phyloP scores from a whole-genome alignment of 2,329 filamentous ascomycete species.

The Botrytis cinerea region DNA sequence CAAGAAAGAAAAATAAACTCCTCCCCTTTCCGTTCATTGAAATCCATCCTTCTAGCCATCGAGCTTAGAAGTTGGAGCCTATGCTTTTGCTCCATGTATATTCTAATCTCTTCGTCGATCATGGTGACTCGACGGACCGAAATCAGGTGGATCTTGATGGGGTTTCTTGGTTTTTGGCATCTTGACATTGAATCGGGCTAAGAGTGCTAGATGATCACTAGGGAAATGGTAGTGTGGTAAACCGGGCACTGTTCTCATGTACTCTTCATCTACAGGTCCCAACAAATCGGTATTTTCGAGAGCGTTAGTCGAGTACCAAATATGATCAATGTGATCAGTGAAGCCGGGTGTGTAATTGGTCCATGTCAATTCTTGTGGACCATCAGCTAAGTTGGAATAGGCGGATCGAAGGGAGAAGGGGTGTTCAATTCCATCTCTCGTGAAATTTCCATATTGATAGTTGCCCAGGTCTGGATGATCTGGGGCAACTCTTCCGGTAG shows the following conservation, averaged over 20 bases:
- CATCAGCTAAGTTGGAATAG: constrained; percentile 79
- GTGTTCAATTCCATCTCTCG: constrained; percentile 86
- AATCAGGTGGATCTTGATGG: constrained; percentile 38
- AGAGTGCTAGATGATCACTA: constrained; percentile 69
- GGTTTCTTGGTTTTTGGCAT: constrained; percentile 52
- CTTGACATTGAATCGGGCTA: constrained; percentile 71
- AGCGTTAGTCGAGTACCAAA: constrained; percentile 89
- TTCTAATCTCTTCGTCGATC: constrained; percentile 31
- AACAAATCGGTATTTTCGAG: constrained; percentile 67
- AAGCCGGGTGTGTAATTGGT: constrained; percentile 98
- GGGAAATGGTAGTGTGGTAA: constrained; percentile 78
- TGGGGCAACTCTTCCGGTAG: constrained; percentile 74
- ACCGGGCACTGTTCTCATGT: constrained; percentile 69
- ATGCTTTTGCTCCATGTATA: constrained; percentile 6
- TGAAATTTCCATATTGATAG: constrained; percentile 91
- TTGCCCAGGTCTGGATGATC: constrained; percentile 78
- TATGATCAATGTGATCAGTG: constrained; percentile 89
- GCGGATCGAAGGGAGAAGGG: constrained; percentile 92
- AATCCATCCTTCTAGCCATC: constrained; percentile 8
- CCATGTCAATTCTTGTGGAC: constrained; percentile 82
- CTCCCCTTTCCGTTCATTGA: constrained; percentile 20
- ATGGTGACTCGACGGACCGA: constrained; percentile 37
- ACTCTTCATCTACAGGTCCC: constrained; percentile 70
- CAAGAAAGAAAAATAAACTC: constrained; percentile 25
- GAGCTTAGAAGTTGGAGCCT: constrained; percentile 13